These are phyloP conservation scores for Limnomonas spitsbergensis DNA, from an alignment of 139 green algal species.

Conservation along the genomic window DNA sequence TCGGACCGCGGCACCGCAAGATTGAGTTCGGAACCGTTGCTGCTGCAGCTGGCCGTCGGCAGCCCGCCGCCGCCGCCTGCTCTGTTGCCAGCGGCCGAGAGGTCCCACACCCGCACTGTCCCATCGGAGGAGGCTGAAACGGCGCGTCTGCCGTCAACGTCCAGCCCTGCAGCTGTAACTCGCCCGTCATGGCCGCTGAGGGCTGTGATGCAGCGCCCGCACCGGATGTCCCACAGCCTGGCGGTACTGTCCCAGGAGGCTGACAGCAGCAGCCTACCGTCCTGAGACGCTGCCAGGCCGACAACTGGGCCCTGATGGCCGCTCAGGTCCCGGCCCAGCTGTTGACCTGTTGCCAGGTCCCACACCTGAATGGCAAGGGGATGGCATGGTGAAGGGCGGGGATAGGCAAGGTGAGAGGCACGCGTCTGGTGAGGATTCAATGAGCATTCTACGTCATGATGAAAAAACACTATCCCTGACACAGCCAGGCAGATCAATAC, in stretches of 20 bases:
- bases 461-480: no score
- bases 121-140: neutral
- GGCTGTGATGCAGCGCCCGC: neutral
- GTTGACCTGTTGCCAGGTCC: neutral
- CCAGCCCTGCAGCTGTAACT: neutral
- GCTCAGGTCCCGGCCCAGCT: neutral
- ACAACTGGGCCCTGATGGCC: neutral
- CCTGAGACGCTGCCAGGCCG: neutral
- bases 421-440: no score
- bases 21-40: no score
- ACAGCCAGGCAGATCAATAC: no score
- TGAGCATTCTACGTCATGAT: no score
- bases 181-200: neutral
- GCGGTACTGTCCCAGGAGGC: neutral
- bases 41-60: no score
- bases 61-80: no score
- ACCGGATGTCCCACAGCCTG: neutral
- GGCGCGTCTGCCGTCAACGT: neutral
- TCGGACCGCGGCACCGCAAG: no score
- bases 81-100: neutral
- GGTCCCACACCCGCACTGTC: neutral
- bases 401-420: no score
- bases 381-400: no score
- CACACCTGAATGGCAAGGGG: no score
- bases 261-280: neutral